These are phyloP conservation scores for Entomophthora muscae DNA, from an alignment of 371 early-diverging fungal species.

Conservation along the genomic window DNA sequence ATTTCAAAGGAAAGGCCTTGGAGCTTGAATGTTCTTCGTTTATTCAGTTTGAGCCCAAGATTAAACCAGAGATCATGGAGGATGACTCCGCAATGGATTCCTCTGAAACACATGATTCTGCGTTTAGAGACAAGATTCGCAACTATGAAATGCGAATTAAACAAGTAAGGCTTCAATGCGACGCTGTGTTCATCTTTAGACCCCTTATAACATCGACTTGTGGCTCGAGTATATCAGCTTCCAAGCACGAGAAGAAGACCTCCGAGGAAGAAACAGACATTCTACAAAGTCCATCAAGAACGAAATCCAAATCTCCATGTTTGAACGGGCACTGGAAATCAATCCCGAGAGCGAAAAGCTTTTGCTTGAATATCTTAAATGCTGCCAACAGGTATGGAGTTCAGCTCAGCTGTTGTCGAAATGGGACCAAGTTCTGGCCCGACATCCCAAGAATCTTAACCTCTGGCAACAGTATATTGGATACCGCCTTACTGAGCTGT, in stretches of 20 bases:
- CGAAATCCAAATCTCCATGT: slow-evolving; percentile 56
- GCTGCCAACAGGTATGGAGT: slow-evolving; percentile 36
- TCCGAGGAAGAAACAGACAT: slow-evolving; percentile 12
- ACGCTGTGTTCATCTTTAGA: no score
- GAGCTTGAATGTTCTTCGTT: not conserved
- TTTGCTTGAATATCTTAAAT: slow-evolving; percentile 32
- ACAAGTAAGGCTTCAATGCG: not conserved
- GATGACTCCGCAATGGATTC: not conserved
- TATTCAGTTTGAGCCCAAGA: not conserved
- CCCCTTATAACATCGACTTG: slow-evolving; percentile 31
- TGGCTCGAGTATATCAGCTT: slow-evolving; percentile 56
- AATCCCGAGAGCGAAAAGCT: slow-evolving; percentile 40
- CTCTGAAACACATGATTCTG: not conserved
- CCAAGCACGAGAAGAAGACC: slow-evolving; percentile 31
- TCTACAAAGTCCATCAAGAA: slow-evolving; percentile 23
- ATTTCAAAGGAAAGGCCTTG: no score
- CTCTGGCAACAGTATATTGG: slow-evolving; percentile 64
- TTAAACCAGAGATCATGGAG: not conserved
- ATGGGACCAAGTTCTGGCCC: slow-evolving; percentile 46
- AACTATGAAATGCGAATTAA: not conserved
- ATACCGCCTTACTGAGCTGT: slow-evolving; percentile 48
- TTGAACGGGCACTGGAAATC: slow-evolving; percentile 43
- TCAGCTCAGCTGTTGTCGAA: slow-evolving; percentile 32
- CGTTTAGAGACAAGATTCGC: not conserved
- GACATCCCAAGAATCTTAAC: slow-evolving; percentile 21